Evolutionary conservation across 352 stramenopile genomes (phyloP).

Genomic region (Phytophthora pinifolia): DNA sequence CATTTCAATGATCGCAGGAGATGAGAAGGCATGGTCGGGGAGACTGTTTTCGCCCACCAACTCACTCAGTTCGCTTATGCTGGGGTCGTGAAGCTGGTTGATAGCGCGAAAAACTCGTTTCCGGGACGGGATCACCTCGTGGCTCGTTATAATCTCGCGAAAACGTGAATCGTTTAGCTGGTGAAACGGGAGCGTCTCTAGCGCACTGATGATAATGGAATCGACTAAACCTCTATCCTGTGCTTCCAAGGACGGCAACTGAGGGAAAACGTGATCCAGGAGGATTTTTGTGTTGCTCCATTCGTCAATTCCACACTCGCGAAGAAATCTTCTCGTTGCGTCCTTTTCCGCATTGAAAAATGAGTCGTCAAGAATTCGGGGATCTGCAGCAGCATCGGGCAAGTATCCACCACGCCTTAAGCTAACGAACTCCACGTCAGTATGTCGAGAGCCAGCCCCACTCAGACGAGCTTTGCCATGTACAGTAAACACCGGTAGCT

Average conservation of each 20-base stretch:
- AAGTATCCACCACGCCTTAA: slow-evolving; percentile 43
- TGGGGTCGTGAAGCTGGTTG: slow-evolving; percentile 71
- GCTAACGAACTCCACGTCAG: slow-evolving; percentile 19
- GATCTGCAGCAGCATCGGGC: slow-evolving; percentile 41
- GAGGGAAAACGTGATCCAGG: slow-evolving; percentile 63
- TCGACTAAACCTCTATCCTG: slow-evolving; percentile 42
- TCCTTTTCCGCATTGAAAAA: slow-evolving; percentile 52
- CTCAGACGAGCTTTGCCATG: slow-evolving; percentile 11
- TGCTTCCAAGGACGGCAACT: slow-evolving; percentile 35
- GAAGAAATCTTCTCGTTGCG: slow-evolving; percentile 44
- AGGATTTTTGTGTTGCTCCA: slow-evolving; percentile 58
- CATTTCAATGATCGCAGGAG: slow-evolving; percentile 47
- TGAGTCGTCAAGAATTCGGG: slow-evolving; percentile 43
- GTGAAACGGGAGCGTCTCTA: slow-evolving; percentile 55
- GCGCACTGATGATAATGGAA: slow-evolving; percentile 44
- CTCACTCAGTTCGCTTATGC: slow-evolving; percentile 57
- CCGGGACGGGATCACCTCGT: slow-evolving; percentile 54
- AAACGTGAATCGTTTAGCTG: slow-evolving; percentile 53
- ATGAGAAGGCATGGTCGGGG: slow-evolving; percentile 51
- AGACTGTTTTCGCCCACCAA: slow-evolving; percentile 71
- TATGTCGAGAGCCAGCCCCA: not conserved
- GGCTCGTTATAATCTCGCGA: slow-evolving; percentile 39
- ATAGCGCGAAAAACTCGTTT: slow-evolving; percentile 52
- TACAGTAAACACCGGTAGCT: slow-evolving; percentile 55
- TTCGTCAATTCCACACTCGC: slow-evolving; percentile 50